These are phyloP conservation scores for Neofusicoccum sp. DNA, from an alignment of 2,329 filamentous ascomycete species.

Conservation along the genomic window DNA sequence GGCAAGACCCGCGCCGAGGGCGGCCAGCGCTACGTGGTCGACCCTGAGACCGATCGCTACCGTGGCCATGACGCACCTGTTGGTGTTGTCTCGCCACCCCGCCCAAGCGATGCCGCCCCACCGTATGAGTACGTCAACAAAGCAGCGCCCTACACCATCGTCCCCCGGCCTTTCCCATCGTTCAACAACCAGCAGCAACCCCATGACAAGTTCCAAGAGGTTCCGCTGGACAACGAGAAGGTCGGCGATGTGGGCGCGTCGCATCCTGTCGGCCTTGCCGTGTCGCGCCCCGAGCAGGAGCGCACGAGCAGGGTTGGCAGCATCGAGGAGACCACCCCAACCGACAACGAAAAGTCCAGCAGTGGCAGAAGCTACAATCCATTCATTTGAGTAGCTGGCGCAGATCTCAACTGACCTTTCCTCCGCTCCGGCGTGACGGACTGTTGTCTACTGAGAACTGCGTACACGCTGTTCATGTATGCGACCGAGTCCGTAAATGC, in stretches of 20 bases:
- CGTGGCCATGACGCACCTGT: conserved; percentile 17
- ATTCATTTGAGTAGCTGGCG: conserved; percentile 39
- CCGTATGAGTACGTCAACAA: conserved; percentile 46
- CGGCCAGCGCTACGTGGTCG: conserved; percentile 42
- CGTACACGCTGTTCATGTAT: conserved; percentile 22
- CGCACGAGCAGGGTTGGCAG: conserved; percentile 47
- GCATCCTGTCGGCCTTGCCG: conserved; percentile 42
- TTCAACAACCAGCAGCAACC: conserved; percentile 35
- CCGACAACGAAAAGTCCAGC: conserved; percentile 27
- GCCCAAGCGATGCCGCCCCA: conserved; percentile 33
- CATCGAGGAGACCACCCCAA: conserved; percentile 43
- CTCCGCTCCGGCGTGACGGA: conserved; percentile 32
- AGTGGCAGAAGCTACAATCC: conserved; percentile 30
- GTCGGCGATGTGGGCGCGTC: conserved; percentile 41
- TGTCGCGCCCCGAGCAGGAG: conserved; percentile 42
- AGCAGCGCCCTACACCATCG: conserved; percentile 47
- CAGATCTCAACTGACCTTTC: conserved; percentile 46
- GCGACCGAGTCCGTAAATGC: conserved; percentile 42
- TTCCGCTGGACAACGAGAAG: conserved; percentile 37
- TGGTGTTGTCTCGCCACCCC: conserved; percentile 8
- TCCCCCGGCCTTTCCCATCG: conserved; percentile 43
- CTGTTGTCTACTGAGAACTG: conserved; percentile 34
- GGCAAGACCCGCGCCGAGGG: conserved; percentile 63
- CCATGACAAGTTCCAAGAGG: neutral
- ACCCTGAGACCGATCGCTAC: conserved; percentile 25